phyloP scores from a whole-genome alignment of 257 asterid species.

The Solanum microdontum region DNA sequence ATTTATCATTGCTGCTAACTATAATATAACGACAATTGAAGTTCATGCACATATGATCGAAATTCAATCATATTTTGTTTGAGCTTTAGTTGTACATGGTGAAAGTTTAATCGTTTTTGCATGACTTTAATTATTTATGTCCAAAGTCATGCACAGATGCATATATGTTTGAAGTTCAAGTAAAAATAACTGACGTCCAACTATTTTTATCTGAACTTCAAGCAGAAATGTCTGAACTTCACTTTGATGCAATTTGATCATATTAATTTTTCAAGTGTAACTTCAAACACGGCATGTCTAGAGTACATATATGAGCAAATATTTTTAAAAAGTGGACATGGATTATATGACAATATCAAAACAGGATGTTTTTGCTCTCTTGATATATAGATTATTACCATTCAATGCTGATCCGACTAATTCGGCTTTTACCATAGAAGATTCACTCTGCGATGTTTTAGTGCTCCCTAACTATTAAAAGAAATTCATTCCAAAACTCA shows the following conservation, averaged over 20 bases:
- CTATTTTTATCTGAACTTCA: not conserved
- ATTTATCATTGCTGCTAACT: too few species aligned
- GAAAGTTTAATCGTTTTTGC: not conserved
- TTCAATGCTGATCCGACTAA: not conserved
- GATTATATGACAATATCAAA: not conserved
- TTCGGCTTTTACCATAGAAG: not conserved
- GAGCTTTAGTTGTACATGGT: not conserved
- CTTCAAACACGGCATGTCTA: not conserved
- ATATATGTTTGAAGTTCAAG: not conserved
- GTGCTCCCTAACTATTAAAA: not conserved
- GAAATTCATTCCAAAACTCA: not conserved
- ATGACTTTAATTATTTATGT: not conserved
- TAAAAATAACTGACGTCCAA: not conserved
- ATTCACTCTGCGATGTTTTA: not conserved
- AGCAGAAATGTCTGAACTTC: not conserved
- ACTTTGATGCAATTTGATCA: not conserved
- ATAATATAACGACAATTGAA: not conserved
- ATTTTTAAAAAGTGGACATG: not conserved
- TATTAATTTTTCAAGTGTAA: not conserved
- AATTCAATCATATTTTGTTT: not conserved
- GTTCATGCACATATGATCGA: not conserved
- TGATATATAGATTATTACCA: not conserved
- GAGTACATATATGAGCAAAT: not conserved
- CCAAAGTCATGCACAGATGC: not conserved
- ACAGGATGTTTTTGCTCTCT: fast-evolving